These are phyloP conservation scores for Agaricus sinodeliciosus DNA, from an alignment of 768 basidiomycete genomes.

Conservation along the genomic window DNA sequence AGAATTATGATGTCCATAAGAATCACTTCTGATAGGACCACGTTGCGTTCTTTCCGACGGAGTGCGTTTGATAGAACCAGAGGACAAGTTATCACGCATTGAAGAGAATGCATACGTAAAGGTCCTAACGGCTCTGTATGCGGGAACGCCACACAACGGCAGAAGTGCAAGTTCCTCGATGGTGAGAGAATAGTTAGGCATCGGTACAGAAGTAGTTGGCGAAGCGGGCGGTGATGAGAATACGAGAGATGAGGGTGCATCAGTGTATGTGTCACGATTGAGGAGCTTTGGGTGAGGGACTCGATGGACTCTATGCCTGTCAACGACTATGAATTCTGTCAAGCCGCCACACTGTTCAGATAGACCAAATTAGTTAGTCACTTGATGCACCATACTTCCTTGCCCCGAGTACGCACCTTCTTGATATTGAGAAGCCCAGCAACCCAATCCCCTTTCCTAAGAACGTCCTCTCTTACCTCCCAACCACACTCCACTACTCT, in stretches of 20 bases:
- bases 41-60: constrained; percentile 4
- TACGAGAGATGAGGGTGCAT: not conserved
- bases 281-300: constrained; percentile 53
- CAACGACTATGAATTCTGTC: constrained; percentile 82
- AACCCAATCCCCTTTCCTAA: constrained; percentile 81
- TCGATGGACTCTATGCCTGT: constrained; percentile 70
- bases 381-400: no score
- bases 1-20: not conserved
- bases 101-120: constrained; percentile 44
- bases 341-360: constrained; percentile 70
- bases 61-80: not conserved
- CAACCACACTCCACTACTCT: constrained; percentile 77
- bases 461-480: constrained; percentile 62
- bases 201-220: constrained; percentile 18
- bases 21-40: not conserved
- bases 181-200: constrained; percentile 22
- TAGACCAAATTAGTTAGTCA: not conserved
- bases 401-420: constrained; percentile 48
- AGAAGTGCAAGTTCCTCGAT: constrained; percentile 77
- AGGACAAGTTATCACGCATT: constrained; percentile 8
- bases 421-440: constrained; percentile 71
- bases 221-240: constrained; percentile 12
- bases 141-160: constrained; percentile 73
- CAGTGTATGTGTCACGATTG: not conserved
- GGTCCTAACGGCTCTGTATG: constrained; percentile 75